These are phyloP conservation scores for Verticillium albo-atrum DNA, from an alignment of 2,329 filamentous ascomycete genomes.

Conservation along the genomic window DNA sequence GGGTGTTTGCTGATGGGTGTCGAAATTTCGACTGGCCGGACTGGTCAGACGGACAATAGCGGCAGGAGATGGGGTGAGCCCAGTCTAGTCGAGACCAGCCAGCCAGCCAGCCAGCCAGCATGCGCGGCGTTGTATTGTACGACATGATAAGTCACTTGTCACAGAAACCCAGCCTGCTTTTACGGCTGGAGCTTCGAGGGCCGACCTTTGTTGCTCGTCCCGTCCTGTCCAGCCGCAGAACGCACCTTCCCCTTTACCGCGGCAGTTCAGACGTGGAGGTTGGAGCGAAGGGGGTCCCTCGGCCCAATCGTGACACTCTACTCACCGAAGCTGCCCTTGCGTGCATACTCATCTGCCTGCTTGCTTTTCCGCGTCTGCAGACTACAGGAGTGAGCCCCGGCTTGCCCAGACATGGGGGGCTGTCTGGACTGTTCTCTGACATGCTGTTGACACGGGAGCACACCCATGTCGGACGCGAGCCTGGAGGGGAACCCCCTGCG, in stretches of 20 bases:
- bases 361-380: neutral
- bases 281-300: neutral
- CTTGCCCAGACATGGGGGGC: neutral
- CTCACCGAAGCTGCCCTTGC: neutral
- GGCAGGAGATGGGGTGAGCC: neutral
- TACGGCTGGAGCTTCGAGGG: neutral
- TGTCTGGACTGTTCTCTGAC: neutral
- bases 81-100: neutral
- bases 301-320: neutral
- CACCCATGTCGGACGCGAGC: neutral
- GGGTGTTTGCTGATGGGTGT: neutral
- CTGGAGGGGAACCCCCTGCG: neutral
- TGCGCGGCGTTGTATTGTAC: neutral
- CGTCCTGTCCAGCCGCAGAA: neutral
- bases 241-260: neutral
- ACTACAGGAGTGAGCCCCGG: neutral
- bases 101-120: neutral
- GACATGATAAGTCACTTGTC: neutral
- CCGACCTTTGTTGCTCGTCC: neutral
- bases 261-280: neutral
- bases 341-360: neutral
- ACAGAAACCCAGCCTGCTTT: neutral
- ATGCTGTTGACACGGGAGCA: neutral
- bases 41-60: neutral
- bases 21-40: neutral